Base-by-base conservation (phyloP, 2,329 filamentous ascomycete species). In the Clonostachys byssicola region DNA sequence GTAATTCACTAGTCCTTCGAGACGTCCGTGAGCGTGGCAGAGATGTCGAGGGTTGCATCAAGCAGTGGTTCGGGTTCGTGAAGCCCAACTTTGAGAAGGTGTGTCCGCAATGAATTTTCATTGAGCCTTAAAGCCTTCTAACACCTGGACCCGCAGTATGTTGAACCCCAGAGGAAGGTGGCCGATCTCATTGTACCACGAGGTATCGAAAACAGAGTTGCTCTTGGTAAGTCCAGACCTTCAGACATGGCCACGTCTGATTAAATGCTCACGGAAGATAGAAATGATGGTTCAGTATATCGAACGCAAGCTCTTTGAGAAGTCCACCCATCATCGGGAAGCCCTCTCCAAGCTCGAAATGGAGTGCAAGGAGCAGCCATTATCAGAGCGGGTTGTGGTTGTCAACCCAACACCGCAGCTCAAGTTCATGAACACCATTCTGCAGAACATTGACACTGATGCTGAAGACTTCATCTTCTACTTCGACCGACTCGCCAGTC, bases 401-500 rank as follows among this genome's bases (percentile, higher is more conserved):
- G 71, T 97, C 48, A 75, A 85, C 40, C 79, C 88, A 51, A 95
- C 88, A 2, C 80, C 85, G 9, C 94, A 99, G 65, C 76, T 96
- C 47, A 78, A 77, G 48, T 92, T 85, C 42, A 96, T 99, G 80
- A 92, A 89, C 63, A 96, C 92, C 0, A 88, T 96, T 48, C 81
- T 99, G 39, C 86, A 95, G 60, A 80, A 94, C 56, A 86, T 88
- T 16, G 78, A 84, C 43, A 92, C 90, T 0, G 74, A 79, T 7
- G 80, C 89, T 40, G 92, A 96, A 61, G 92, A 97, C 57, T 97
- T 96, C 63, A 89, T 96, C 52, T 97, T 97, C 68, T 97, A 97
- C 68, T 96, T 97, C 65, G 91, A 99, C 66, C 82, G 94, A 36
- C 74, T 97, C 36, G 83, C 89, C 3, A 83, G 88, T n/a, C 74